Evolutionary conservation across 2,329 filamentous ascomycete species (phyloP).

Genomic region (Calcarisporium arbuscula): DNA sequence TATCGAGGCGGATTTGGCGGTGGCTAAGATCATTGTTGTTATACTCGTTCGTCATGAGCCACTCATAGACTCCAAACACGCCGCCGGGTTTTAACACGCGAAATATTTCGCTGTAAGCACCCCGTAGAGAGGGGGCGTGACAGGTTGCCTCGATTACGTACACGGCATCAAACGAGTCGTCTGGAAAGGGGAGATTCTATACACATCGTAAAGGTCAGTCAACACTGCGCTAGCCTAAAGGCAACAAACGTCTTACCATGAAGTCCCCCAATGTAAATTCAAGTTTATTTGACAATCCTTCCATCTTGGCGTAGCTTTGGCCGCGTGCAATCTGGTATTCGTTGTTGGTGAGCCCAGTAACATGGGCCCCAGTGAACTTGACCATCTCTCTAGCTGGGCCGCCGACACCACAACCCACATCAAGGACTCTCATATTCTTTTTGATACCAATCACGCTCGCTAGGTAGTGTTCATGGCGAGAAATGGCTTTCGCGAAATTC

Average conservation of each 20-base stretch:
- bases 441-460: slow-evolving; percentile 82
- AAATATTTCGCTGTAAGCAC: slow-evolving; percentile 91
- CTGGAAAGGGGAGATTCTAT: slow-evolving; percentile 88
- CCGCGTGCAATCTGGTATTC: slow-evolving; percentile 97
- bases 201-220: slow-evolving; percentile 8
- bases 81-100: slow-evolving; percentile 94
- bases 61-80: slow-evolving; percentile 95
- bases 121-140: slow-evolving; percentile 83
- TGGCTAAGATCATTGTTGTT: slow-evolving; percentile 83
- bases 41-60: slow-evolving; percentile 96
- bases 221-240: slow-evolving; percentile 63
- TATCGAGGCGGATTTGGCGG: slow-evolving; percentile 84
- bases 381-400: slow-evolving; percentile 93
- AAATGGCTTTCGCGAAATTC: slow-evolving; percentile 83
- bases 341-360: slow-evolving; percentile 96
- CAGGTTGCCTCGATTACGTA: slow-evolving; percentile 97
- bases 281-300: slow-evolving; percentile 73
- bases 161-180: slow-evolving; percentile 87
- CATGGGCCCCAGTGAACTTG: slow-evolving; percentile 86
- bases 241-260: slow-evolving; percentile 89
- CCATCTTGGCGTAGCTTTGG: slow-evolving; percentile 75
- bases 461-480: slow-evolving; percentile 96
- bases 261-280: slow-evolving; percentile 93
- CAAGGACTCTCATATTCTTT: slow-evolving; percentile 82
- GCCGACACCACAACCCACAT: slow-evolving; percentile 95